Base-by-base conservation (phyloP, 2,329 filamentous ascomycete species). In the Trichoderma citrinoviride region DNA sequence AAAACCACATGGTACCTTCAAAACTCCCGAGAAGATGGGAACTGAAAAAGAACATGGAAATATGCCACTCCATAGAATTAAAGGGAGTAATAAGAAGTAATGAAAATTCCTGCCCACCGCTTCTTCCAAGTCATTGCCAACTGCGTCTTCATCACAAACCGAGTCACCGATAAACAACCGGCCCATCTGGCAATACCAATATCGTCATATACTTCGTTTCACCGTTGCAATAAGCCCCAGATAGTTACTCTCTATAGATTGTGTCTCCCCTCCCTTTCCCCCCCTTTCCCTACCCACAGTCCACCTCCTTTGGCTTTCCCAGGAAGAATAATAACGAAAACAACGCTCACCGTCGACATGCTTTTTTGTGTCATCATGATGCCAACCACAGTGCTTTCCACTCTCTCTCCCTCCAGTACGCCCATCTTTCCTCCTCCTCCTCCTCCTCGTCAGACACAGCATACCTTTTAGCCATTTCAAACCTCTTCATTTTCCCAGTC, bases 401-500 rank as follows among this genome's bases (percentile, higher is more conserved):
- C n/a, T n/a, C 23, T 17, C 57, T 37, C 23, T 7, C 27, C 29
- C 14, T 29, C n/a, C 6, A 7, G 41, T n/a, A 33, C 12, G 12
- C 10, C 19, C 33, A 10, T 14, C 21, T 14, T 12, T 7, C 3
- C n/a, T 7, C 0, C 19, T 23, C 19, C 15, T n/a, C 46, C 37
- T 15, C 14, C 17, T 27, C n/a, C 19, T 8, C 29, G 5, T 12
- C 4, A 27, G 15, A 10, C 40, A 1, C 33, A 61, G 14, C 21
- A 8, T n/a, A n/a, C n/a, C 2, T 27, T 27, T 43, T 7, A 15
- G 29, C 33, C 14, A 5, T 15, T 25, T 67, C 56, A 85, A 19
- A 85, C 81, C 72, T 87, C 85, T 72, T 89, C 87, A 70, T 88
- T 86, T 74, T 88, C 86, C 86, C 86, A 89, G 72, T 89, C 86